These are phyloP conservation scores for Microcera coccophila DNA, from an alignment of 2,329 filamentous ascomycete species.

Conservation along the genomic window DNA sequence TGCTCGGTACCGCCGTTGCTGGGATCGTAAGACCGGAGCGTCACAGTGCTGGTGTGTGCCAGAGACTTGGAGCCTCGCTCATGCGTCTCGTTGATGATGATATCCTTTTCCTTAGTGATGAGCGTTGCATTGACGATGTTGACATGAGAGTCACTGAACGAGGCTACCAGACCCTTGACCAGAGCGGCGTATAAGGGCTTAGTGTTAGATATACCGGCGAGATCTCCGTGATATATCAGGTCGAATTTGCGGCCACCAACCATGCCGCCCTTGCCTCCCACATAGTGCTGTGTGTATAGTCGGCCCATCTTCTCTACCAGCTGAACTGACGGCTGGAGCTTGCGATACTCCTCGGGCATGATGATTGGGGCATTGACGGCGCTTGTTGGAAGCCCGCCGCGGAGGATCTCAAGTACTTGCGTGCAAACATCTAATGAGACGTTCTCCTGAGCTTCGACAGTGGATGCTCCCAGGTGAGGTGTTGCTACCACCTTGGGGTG, in stretches of 20 bases:
- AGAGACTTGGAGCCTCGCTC: constrained; percentile 52
- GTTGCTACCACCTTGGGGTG: constrained; percentile 73
- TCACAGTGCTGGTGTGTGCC: constrained; percentile 68
- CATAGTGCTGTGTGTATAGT: constrained; percentile 74
- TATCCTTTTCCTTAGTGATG: constrained; percentile 71
- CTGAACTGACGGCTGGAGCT: constrained; percentile 70
- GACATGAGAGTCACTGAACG: constrained; percentile 65
- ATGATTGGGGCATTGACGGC: constrained; percentile 82
- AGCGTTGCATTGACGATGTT: constrained; percentile 81
- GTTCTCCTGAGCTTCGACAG: constrained; percentile 79
- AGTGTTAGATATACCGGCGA: constrained; percentile 68
- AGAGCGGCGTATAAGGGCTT: constrained; percentile 75
- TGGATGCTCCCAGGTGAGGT: constrained; percentile 75
- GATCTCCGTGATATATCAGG: constrained; percentile 70
- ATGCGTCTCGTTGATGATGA: constrained; percentile 71
- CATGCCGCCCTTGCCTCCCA: constrained; percentile 38
- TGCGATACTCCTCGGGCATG: constrained; percentile 73
- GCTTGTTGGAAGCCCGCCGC: constrained; percentile 67
- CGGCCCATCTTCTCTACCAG: constrained; percentile 76
- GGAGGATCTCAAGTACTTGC: constrained; percentile 70
- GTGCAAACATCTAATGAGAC: constrained; percentile 79
- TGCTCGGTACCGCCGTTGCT: constrained; percentile 34
- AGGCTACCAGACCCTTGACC: constrained; percentile 69
- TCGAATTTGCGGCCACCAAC: constrained; percentile 67
- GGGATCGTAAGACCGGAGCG: constrained; percentile 53